Base-by-base conservation (phyloP, 2,329 filamentous ascomycete species). In the Madurella fahalii region DNA sequence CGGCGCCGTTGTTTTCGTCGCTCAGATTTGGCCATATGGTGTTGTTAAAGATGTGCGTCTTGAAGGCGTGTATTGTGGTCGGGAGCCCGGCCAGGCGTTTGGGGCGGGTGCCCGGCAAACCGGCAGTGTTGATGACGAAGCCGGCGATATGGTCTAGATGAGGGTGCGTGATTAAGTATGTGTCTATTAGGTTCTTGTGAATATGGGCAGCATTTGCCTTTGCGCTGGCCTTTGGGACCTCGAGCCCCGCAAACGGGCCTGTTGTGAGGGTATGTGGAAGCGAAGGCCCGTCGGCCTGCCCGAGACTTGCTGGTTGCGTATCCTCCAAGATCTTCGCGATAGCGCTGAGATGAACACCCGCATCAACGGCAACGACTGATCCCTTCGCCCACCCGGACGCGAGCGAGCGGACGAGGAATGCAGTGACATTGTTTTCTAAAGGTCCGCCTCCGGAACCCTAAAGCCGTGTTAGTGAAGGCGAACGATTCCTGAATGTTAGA, bases 1-100 rank as follows among this genome's bases (percentile, higher is more conserved):
- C 94, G 4, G 92, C 92, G 20, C 94, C 94, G 34, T 92, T 91
- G 68, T 96, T 94, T 72, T 99, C 94, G 66, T 99, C 93, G 0
- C 90, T 95, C 40, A 99, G 74, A 63, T 99, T 99, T 0, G 94
- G 94, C 94, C 94, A 99, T 51, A 97, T 95, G 54, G 96, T 77
- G 66, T 96, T 95, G 72, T 99, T 99, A 76, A 99, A 99, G 56
- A 99, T 90, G 71, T 99, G 92, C 0, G 79, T 84, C 69, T 96
- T 97, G 71, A 99, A 86, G 0, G 93, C 92, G 44, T 90, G 81
- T 49, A 99, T 92, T n/a, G 93, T 95, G 30, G 84, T 86, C 0
- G 92, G 90, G 4, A 97, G 75, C 0, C 89, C 93, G 1, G 93
- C 91, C 13, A 99, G 77, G 20, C 87, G 84, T 71, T 97, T 99